Conservation (phyloP, 257 asterid species). For the Leonotis leonurus region DNA sequence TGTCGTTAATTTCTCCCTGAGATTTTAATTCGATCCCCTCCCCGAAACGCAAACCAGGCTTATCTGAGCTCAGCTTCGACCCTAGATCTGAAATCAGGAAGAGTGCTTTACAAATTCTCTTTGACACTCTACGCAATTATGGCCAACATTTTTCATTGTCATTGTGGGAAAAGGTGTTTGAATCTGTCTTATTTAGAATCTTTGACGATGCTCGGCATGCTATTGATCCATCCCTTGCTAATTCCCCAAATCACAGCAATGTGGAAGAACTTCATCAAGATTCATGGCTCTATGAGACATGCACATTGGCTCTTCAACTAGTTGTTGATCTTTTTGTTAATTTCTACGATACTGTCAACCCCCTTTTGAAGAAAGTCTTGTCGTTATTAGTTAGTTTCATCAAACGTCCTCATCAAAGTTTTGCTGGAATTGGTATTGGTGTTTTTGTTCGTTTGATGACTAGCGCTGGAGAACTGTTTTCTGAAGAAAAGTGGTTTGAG, state of each 20-base stretch:
- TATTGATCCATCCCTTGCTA: constrained; percentile 73
- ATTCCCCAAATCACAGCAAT: constrained; percentile 40
- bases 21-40: not conserved
- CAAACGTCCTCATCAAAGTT: constrained; percentile 95
- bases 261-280: constrained; percentile 75
- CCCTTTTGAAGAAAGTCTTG: constrained; percentile 78
- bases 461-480: constrained; percentile 81
- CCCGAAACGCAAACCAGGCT: constrained; percentile 38
- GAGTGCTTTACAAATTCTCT: constrained; percentile 90
- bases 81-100: constrained; percentile 92
- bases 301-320: constrained; percentile 94
- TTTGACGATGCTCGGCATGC: constrained; percentile 90
- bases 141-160: constrained; percentile 88
- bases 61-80: constrained; percentile 95
- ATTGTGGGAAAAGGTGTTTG: constrained; percentile 96
- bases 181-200: constrained; percentile 86
- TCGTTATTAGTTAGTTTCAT: constrained; percentile 74
- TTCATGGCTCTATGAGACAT: constrained; percentile 97
- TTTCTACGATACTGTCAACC: constrained; percentile 81
- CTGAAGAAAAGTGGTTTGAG: constrained; percentile 90
- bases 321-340: constrained; percentile 95
- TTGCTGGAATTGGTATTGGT: constrained; percentile 96
- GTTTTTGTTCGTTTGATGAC: constrained; percentile 98
- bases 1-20: constrained; percentile 5
- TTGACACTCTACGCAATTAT: constrained; percentile 86